A percentile compares a stretch with the other conserved stretches of the same genome.
Conservation (phyloP, 1,284 basidiomycete genomes). For the Naganishia sp. region DNA sequence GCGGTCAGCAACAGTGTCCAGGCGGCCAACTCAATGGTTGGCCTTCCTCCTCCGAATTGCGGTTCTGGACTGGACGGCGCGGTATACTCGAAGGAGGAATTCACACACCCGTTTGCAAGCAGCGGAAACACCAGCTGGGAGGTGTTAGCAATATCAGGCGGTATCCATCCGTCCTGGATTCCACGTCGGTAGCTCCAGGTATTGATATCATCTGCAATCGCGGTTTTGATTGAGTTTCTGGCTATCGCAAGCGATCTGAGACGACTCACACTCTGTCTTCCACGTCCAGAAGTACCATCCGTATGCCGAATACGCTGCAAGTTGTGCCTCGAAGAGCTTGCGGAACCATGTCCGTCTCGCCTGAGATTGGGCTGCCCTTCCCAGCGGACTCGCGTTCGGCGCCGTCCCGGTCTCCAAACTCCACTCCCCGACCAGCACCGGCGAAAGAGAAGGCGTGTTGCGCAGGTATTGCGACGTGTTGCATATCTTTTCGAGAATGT, state of each 20-base stretch:
- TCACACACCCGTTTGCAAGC: slow-evolving; percentile 44
- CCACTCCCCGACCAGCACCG: slow-evolving; percentile 47
- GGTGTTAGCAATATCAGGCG: slow-evolving; percentile 41
- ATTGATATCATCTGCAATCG: slow-evolving; percentile 42
- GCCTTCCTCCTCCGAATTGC: slow-evolving; percentile 2
- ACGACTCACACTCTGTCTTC: slow-evolving; percentile 41
- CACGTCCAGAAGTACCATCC: slow-evolving; percentile 40
- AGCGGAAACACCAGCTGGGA: slow-evolving; percentile 44
- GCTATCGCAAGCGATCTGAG: slow-evolving; percentile 30
- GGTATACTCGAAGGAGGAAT: slow-evolving; percentile 42
- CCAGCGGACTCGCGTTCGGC: slow-evolving; percentile 9
- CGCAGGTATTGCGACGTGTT: slow-evolving; percentile 39
- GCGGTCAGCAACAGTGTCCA: no score
- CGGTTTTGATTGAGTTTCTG: not conserved
- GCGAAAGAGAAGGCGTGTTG: slow-evolving; percentile 32
- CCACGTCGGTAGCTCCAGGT: slow-evolving; percentile 44
- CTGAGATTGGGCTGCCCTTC: slow-evolving; percentile 30
- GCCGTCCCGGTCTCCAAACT: slow-evolving; percentile 44
- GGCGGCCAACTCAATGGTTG: not conserved
- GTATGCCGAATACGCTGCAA: slow-evolving; percentile 43
- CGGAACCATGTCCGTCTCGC: slow-evolving; percentile 46
- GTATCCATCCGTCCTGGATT: slow-evolving; percentile 44
- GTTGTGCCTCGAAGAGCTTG: slow-evolving; percentile 46
- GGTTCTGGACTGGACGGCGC: slow-evolving; percentile 37
- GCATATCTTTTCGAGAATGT: slow-evolving; percentile 45